A percentile compares a stretch with the other conserved stretches of the same genome.
phyloP scores from a whole-genome alignment of 139 green algal genomes.

The Zygnema cylindricum region DNA sequence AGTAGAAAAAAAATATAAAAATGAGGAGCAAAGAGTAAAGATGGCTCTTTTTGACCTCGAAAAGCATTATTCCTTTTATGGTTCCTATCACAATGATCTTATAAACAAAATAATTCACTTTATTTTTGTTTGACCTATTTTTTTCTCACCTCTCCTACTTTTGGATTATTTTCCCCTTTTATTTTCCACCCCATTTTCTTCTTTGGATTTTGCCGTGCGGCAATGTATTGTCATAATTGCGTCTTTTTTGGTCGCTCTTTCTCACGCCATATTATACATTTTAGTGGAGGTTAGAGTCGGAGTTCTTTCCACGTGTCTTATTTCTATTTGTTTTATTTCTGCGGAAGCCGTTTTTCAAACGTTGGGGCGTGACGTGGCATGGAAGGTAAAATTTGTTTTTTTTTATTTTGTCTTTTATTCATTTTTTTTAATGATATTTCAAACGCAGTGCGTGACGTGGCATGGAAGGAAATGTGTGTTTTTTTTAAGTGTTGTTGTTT shows the following conservation, averaged over 20 bases:
- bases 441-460: too few relatives aligned
- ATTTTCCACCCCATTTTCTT: slow-evolving; percentile 18
- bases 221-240: slow-evolving; percentile 34
- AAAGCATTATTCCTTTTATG: slow-evolving; percentile 58
- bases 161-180: slow-evolving; percentile 42
- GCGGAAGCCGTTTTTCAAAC: slow-evolving; percentile 20
- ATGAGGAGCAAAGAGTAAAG: too few relatives aligned
- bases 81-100: slow-evolving; percentile 43
- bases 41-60: slow-evolving; percentile 45
- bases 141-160: slow-evolving; percentile 57
- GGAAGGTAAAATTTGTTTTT: slow-evolving; percentile 55
- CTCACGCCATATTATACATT: slow-evolving; percentile 52
- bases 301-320: slow-evolving; percentile 16
- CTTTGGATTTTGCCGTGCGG: slow-evolving; percentile 15
- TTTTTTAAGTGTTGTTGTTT: too few relatives aligned
- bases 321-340: slow-evolving; percentile 25
- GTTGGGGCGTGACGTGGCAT: slow-evolving; percentile 31
- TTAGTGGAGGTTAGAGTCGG: slow-evolving; percentile 31
- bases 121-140: slow-evolving; percentile 61
- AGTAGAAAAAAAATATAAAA: too few relatives aligned
- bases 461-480: too few relatives aligned
- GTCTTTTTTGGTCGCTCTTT: slow-evolving; percentile 27
- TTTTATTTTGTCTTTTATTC: too few relatives aligned
- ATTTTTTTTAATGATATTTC: too few relatives aligned
- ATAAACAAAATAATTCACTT: slow-evolving; percentile 59